phyloP scores from a whole-genome alignment of 805 yeast genomes.

The Metschnikowia cubensis region DNA sequence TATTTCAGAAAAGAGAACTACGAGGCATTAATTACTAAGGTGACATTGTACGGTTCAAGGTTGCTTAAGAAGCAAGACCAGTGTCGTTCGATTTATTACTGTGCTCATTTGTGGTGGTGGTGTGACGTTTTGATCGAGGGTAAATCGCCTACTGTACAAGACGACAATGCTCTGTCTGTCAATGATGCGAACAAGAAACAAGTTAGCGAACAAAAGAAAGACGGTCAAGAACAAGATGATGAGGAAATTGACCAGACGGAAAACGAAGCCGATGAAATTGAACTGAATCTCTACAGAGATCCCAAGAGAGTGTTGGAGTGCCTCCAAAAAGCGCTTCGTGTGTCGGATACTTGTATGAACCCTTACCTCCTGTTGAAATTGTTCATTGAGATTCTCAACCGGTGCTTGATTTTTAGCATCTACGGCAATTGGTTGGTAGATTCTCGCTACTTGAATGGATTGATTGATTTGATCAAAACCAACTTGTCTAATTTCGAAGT shows the following conservation, averaged over 20 bases:
- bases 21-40: constrained; percentile 76
- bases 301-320: constrained; percentile 84
- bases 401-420: constrained; percentile 79
- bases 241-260: constrained; percentile 18
- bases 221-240: constrained; percentile 20
- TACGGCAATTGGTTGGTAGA: constrained; percentile 73
- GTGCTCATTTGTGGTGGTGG: constrained; percentile 95
- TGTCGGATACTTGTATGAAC: constrained; percentile 94
- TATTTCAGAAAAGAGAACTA: constrained; percentile 61
- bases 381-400: constrained; percentile 84
- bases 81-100: constrained; percentile 82
- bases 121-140: constrained; percentile 47
- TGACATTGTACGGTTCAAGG: constrained; percentile 84
- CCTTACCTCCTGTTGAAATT: constrained; percentile 66
- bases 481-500: constrained; percentile 48
- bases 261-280: constrained; percentile 7
- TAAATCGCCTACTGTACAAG: constrained; percentile 24
- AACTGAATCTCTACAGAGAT: constrained; percentile 30
- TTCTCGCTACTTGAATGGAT: constrained; percentile 73
- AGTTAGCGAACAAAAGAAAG: constrained; percentile 21
- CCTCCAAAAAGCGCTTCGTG: constrained; percentile 79
- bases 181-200: neutral
- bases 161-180: neutral
- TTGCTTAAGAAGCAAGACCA: constrained; percentile 90
- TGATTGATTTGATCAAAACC: constrained; percentile 75